These are phyloP conservation scores for Discostella stelligera DNA, from an alignment of 352 stramenopile genomes.

Conservation along the genomic window DNA sequence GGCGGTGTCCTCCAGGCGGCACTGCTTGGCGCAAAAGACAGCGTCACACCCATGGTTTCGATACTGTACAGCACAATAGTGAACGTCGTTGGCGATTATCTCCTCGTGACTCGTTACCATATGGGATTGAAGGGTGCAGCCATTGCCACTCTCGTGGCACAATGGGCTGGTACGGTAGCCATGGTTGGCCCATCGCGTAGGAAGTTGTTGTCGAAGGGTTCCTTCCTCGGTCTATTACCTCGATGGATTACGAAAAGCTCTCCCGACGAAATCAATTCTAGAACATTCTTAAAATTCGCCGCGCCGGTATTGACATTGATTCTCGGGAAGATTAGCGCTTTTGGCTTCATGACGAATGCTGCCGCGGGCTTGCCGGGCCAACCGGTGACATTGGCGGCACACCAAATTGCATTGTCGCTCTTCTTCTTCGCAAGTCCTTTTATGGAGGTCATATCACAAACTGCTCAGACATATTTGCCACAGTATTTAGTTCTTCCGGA, in stretches of 20 bases:
- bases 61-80: conserved; percentile 74
- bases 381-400: conserved; percentile 58
- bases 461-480: conserved; percentile 67
- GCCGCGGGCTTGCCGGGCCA: conserved; percentile 62
- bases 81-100: conserved; percentile 77
- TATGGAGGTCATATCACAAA: conserved; percentile 74
- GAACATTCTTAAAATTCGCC: conserved; percentile 65
- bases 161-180: conserved; percentile 58
- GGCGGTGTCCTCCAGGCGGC: conserved; percentile 76
- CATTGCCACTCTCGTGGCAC: conserved; percentile 62
- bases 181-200: conserved; percentile 55
- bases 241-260: conserved; percentile 32
- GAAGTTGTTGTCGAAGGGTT: conserved; percentile 44
- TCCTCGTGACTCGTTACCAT: conserved; percentile 57
- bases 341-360: conserved; percentile 75
- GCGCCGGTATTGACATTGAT: conserved; percentile 72
- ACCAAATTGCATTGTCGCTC: conserved; percentile 70
- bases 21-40: conserved; percentile 79
- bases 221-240: conserved; percentile 39
- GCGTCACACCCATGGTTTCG: conserved; percentile 76
- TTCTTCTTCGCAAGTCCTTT: conserved; percentile 77
- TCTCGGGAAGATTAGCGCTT: conserved; percentile 67
- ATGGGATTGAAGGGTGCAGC: conserved; percentile 69
- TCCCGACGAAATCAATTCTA: conserved; percentile 31
- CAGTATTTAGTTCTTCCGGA: conserved; percentile 29